Evolutionary conservation across 768 basidiomycete genomes (phyloP).

Genomic region (Coprinopsis cinerea): DNA sequence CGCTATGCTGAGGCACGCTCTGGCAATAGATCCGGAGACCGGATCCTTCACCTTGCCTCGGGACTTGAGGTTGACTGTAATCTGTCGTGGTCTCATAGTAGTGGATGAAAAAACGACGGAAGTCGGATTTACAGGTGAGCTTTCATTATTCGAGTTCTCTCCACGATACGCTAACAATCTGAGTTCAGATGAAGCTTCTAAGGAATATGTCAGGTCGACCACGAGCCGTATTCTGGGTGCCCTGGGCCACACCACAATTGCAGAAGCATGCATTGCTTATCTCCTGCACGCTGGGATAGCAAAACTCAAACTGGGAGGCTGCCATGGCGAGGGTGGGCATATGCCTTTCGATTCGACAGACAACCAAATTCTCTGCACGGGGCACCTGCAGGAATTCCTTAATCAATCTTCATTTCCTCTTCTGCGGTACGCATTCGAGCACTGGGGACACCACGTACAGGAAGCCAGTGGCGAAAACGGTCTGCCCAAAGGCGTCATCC

Average conservation of each 20-base stretch:
- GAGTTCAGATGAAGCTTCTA: too few relatives aligned
- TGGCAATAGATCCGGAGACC: not conserved
- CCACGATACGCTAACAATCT: too few relatives aligned
- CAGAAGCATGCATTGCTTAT: not conserved
- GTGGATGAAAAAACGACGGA: too few relatives aligned
- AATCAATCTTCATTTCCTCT: not conserved
- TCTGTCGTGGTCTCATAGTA: conserved; percentile 8
- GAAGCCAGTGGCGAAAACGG: not conserved
- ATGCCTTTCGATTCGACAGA: not conserved
- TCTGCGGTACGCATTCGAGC: not conserved
- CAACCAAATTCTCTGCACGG: not conserved
- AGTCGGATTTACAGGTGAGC: too few relatives aligned
- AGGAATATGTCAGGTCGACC: conserved; percentile 1
- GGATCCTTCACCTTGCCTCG: not conserved
- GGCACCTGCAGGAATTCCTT: not conserved
- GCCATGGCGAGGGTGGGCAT: not conserved
- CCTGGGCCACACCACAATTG: not conserved
- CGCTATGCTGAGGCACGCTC: not conserved
- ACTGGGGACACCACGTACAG: not conserved
- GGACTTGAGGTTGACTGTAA: not conserved
- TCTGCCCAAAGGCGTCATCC: not conserved
- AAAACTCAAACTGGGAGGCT: not conserved
- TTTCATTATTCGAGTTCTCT: too few relatives aligned
- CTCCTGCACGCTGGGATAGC: not conserved
- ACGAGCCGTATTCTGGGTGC: not conserved